Conservation (phyloP, 2,329 filamentous ascomycete genomes). For the Paramyrothecium sp. region DNA sequence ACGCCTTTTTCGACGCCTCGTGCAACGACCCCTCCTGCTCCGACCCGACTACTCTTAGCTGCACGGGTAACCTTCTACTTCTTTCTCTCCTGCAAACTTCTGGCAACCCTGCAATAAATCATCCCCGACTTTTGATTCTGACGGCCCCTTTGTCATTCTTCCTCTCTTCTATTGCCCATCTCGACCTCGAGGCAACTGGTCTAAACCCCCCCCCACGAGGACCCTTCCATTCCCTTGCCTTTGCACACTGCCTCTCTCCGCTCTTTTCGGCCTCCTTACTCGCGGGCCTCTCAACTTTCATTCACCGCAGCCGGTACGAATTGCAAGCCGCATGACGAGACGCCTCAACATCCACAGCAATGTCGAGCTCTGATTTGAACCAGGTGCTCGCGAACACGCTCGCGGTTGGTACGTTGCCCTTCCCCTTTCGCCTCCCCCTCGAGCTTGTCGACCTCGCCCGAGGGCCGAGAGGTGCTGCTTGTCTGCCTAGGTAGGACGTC, state of each 20-base stretch:
- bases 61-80: neutral
- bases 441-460: slow-evolving; percentile 8
- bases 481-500: slow-evolving; percentile 12
- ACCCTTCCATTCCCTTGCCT: slow-evolving; percentile 7
- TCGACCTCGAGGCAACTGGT: neutral
- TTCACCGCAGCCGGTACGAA: slow-evolving; percentile 16
- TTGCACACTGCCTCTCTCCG: slow-evolving; percentile 24
- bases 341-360: slow-evolving; percentile 43
- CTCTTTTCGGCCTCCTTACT: slow-evolving; percentile 24
- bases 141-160: neutral
- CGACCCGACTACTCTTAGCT: neutral
- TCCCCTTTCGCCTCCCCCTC: slow-evolving; percentile 7
- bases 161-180: neutral
- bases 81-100: neutral
- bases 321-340: slow-evolving; percentile 34
- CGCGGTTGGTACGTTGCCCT: slow-evolving; percentile 73
- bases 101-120: neutral
- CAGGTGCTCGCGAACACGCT: slow-evolving; percentile 96
- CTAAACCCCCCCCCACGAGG: neutral
- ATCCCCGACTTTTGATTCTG: neutral
- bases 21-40: neutral
- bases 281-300: slow-evolving; percentile 23
- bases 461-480: slow-evolving; percentile 4
- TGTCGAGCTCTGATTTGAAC: slow-evolving; percentile 88
- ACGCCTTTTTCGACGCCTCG: neutral